Conservation (phyloP, 192 early-diverging fungal species). For the Podila verticillata region DNA sequence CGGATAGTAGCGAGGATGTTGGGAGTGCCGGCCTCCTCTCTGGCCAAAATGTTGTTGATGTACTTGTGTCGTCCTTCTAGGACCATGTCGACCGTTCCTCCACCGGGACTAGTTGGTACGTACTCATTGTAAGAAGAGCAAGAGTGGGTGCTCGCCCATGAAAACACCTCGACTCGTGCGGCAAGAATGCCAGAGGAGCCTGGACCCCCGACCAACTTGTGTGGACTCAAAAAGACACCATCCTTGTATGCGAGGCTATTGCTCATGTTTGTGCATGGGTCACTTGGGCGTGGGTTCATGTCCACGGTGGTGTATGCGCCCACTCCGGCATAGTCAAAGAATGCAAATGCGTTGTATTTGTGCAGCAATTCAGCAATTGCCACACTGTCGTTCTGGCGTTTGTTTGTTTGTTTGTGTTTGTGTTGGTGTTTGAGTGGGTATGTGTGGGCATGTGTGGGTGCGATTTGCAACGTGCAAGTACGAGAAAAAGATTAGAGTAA, state of each 20-base stretch:
- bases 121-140: slow-evolving; percentile 8
- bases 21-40: slow-evolving; percentile 60
- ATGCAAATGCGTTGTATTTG: slow-evolving; percentile 22
- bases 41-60: slow-evolving; percentile 18
- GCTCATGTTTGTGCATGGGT: neutral
- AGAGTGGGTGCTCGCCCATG: neutral
- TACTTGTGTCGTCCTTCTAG: slow-evolving; percentile 34
- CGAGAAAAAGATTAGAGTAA: too few species aligned
- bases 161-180: slow-evolving; percentile 9
- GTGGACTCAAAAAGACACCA: slow-evolving; percentile 36
- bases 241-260: slow-evolving; percentile 27
- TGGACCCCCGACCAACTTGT: slow-evolving; percentile 50
- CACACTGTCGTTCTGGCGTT: slow-evolving; percentile 15
- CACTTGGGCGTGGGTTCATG: slow-evolving; percentile 6
- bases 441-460: too few species aligned
- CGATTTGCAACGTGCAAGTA: too few species aligned
- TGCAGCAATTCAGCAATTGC: slow-evolving; percentile 32
- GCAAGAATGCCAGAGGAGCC: slow-evolving; percentile 47
- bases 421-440: too few species aligned
- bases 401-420: too few species aligned
- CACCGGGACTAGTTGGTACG: slow-evolving; percentile 49
- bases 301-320: slow-evolving; percentile 15
- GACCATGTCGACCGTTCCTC: slow-evolving; percentile 55
- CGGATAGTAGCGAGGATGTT: slow-evolving; percentile 55
- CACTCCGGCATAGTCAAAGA: slow-evolving; percentile 44